A percentile compares a stretch with the other conserved stretches of the same genome.
Evolutionary conservation across 2,329 filamentous ascomycete species (phyloP).

Genomic region (Talaromyces sp.): DNA sequence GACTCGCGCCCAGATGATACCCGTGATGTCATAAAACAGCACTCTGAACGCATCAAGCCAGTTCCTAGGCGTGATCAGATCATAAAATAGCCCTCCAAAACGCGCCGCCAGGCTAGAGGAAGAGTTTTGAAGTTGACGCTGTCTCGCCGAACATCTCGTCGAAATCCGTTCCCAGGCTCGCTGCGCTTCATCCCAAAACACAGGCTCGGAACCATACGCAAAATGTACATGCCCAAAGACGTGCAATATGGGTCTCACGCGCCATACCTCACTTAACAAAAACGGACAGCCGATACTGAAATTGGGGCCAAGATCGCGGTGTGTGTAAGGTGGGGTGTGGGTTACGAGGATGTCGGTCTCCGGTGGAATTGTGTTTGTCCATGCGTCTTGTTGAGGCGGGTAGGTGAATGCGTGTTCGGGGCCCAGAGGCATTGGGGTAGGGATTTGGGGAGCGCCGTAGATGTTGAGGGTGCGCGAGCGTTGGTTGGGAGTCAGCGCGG

Average conservation of each 20-base stretch:
- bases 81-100: slow-evolving; percentile 24
- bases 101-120: background rate
- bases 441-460: slow-evolving; percentile 80
- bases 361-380: slow-evolving; percentile 66
- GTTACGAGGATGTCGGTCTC: slow-evolving; percentile 78
- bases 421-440: slow-evolving; percentile 62
- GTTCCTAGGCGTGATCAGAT: slow-evolving; percentile 34
- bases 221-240: slow-evolving; percentile 84
- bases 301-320: slow-evolving; percentile 56
- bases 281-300: slow-evolving; percentile 67
- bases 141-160: slow-evolving; percentile 26
- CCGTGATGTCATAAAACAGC: slow-evolving; percentile 51
- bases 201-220: slow-evolving; percentile 65
- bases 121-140: background rate
- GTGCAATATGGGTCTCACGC: slow-evolving; percentile 70
- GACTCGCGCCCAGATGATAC: slow-evolving; percentile 58
- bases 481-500: slow-evolving; percentile 42
- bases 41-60: slow-evolving; percentile 55
- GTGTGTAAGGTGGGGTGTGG: slow-evolving; percentile 72
- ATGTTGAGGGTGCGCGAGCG: slow-evolving; percentile 62
- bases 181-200: slow-evolving; percentile 74
- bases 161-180: slow-evolving; percentile 66
- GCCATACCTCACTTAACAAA: slow-evolving; percentile 69
- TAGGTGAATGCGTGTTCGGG: slow-evolving; percentile 77
- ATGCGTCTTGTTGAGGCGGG: slow-evolving; percentile 61